Base-by-base conservation (phyloP, 2,329 filamentous ascomycete species). In the Sporothrix variecibatus region DNA sequence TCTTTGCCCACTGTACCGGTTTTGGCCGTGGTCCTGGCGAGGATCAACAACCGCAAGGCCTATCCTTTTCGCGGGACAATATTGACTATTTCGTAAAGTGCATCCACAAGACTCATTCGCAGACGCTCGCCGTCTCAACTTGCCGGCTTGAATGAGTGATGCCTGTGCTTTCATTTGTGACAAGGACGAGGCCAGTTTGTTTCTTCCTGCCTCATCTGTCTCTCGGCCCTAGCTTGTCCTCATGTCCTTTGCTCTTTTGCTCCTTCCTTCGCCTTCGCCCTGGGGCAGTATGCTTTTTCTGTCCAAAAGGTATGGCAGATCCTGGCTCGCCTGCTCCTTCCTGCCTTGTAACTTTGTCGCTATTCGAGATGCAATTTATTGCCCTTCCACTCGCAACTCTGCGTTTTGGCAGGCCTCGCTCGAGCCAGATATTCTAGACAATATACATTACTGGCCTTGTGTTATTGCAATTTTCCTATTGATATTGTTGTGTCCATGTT, bases 1-100 rank as follows among this genome's bases (percentile, higher is more conserved):
- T 51, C 49, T 26, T 51, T 65, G 38, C 62, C 43, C 69, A 26
- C 68, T 5, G 62, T 53, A 71, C 69, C 69, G 72, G 69, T 69
- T 72, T 70, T 73, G 72, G 62, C 72, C 72, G 62, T 46, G 62
- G 72, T 64, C 51, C 72, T 75, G 68, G 40, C 26, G 53, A 60
- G 34, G 34, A 49, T 43, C 69, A 38, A 23, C 53, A 62, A 26
- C 49, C 23, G n/a, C 20, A 34, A 49, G 40, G 40, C 64, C 23
- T n/a, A 1, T 64, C 60, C 34, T 40, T 26, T 43, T 64, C 23
- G 60, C 34, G 62, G 62, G 20, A 38, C 38, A 46, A 34, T 7
- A 60, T 3, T 26, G 23, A 17, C 60, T 5, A 3, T 40, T 34
- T 34, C 34, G 34, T 34, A 34, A 34, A 8, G 8, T 8, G 0